Evolutionary conservation across 257 asterid genomes (phyloP).

Genomic region (Coffea canephora): DNA sequence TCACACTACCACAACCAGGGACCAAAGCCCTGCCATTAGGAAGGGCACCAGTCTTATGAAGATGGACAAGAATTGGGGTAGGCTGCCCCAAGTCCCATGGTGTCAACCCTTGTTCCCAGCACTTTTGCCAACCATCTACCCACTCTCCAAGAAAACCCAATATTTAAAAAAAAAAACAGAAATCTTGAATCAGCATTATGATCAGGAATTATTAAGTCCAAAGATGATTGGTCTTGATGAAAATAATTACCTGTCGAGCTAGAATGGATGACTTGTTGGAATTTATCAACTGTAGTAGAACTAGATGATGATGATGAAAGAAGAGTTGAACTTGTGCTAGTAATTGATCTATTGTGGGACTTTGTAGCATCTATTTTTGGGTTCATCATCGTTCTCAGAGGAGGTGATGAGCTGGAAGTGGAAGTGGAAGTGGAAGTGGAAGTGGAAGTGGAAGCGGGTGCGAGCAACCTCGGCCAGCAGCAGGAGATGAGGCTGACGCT

Average conservation of each 20-base stretch:
- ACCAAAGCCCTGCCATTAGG: constrained; percentile 76
- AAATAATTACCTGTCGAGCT: constrained; percentile 36
- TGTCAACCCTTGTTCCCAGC: constrained; percentile 74
- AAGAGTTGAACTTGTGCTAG: background rate
- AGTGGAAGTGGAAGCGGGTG: too few species aligned
- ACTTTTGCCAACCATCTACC: constrained; percentile 72
- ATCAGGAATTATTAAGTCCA: background rate
- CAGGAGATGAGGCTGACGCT: too few species aligned
- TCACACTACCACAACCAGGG: constrained; percentile 91
- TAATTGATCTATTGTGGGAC: too few species aligned
- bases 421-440: too few species aligned
- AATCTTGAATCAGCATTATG: background rate
- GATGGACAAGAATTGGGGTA: constrained; percentile 74
- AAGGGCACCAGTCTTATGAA: constrained; percentile 53
- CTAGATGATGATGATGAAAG: background rate
- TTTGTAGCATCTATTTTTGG: too few species aligned
- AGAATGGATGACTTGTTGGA: constrained; percentile 49
- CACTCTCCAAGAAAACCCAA: background rate
- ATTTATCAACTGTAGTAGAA: constrained; percentile 23
- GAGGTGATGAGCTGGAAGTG: too few species aligned
- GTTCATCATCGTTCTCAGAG: too few species aligned
- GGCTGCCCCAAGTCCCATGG: constrained; percentile 93
- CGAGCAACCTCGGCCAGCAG: too few species aligned
- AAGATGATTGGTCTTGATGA: background rate
- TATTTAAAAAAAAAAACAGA: background rate